Evolutionary conservation across 805 yeast species (phyloP), one percentile per base, ranked within the genome.

Genomic region (Candida morakotiae): DNA sequence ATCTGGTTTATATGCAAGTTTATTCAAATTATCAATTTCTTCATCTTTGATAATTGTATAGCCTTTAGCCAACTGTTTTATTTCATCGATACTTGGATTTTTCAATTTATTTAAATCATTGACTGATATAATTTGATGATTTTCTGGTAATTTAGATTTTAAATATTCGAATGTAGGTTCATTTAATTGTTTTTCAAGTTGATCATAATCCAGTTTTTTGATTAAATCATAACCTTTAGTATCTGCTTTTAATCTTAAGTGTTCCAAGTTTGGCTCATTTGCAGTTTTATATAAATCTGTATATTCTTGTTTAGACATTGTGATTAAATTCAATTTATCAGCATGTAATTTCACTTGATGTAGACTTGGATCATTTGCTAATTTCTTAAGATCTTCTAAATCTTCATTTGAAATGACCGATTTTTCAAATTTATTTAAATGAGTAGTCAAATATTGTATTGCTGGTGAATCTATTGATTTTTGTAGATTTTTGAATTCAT

Each of bases 321-420:
- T 59, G 6, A 62, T 53, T 35, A 62, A 55, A 10, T 54, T 52
- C 30, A 52, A 55, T n/a, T 39, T 54, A 33, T 62, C 69, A 1
- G 70, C 70, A 9, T 56, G 57, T 10, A 46, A 40, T 33, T 64
- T 59, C 5, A 67, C 56, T 25, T 60, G 66, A 15, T 53, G 55
- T 22, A 63, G 50, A 13, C 53, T 45, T 19, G 72, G 72, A 8
- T 56, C 57, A 38, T 56, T 42, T 1, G 67, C 69, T 9, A 51
- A 43, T 22, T 47, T 44, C 11, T 28, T 31, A 37, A 57, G 40
- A 4, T 41, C 41, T 9, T 43, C 42, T 10, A 47, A 44, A 7
- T 53, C 56, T 2, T 34, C 33, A 10, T 34, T 17, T 5, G 43
- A 31, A 4, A 57, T 32, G 5, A 50, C 36, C 2, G 45, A 38